Conservation (phyloP, 805 yeast genomes). For the Yarrowia sp. region DNA sequence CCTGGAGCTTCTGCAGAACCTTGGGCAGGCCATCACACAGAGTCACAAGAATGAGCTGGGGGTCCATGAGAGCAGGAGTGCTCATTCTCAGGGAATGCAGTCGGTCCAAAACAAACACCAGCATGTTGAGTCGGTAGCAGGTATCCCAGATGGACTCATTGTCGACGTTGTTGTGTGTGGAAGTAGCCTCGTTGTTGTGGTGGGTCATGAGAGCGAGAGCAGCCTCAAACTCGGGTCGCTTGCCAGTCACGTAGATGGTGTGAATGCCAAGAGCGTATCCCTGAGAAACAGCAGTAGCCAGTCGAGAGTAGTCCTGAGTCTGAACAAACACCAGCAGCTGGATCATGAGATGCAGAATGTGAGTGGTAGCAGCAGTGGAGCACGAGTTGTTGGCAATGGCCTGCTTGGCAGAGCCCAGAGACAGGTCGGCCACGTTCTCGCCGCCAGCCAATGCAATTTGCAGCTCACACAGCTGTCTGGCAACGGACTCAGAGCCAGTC, state of each 20-base stretch:
- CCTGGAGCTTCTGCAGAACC: constrained; percentile 17
- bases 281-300: constrained; percentile 42
- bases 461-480: constrained; percentile 12
- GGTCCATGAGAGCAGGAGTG: constrained; percentile 21
- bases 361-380: constrained; percentile 30
- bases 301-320: constrained; percentile 38
- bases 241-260: neutral
- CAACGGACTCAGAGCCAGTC: constrained; percentile 19
- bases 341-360: constrained; percentile 39
- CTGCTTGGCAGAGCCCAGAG: constrained; percentile 24
- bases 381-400: neutral
- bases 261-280: constrained; percentile 30
- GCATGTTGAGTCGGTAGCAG: constrained; percentile 32
- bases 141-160: constrained; percentile 29
- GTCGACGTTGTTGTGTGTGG: constrained; percentile 8
- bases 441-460: constrained; percentile 24
- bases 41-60: constrained; percentile 22
- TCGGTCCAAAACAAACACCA: constrained; percentile 30
- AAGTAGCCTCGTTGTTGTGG: constrained; percentile 4
- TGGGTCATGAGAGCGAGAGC: constrained; percentile 11
- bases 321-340: constrained; percentile 39
- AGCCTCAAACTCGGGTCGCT: constrained; percentile 20
- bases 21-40: constrained; percentile 9
- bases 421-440: constrained; percentile 1
- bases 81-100: constrained; percentile 28